phyloP scores from a whole-genome alignment of 305 asterid species.

The Lippia alba region DNA sequence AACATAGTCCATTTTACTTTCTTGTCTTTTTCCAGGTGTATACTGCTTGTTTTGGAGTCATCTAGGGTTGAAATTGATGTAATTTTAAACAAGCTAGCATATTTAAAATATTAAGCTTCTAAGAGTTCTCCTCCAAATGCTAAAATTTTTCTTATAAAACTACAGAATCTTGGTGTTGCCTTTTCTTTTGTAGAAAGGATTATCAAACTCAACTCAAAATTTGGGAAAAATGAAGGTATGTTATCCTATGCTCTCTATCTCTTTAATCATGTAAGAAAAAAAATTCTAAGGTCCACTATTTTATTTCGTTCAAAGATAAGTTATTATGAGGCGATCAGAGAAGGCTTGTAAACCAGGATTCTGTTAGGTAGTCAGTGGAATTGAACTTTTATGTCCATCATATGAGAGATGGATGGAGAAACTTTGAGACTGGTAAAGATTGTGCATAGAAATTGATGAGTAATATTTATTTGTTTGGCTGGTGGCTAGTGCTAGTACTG shows the following conservation, averaged over 20 bases:
- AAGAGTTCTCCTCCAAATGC: slow-evolving; percentile 51
- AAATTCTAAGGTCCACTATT: neutral
- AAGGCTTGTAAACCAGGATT: neutral
- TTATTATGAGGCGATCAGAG: slow-evolving; percentile 12
- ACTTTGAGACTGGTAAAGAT: neutral
- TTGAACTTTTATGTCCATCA: neutral
- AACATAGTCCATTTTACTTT: slow-evolving; percentile 24
- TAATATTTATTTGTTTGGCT: slow-evolving; percentile 5
- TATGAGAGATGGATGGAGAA: neutral
- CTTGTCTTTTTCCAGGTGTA: slow-evolving; percentile 61
- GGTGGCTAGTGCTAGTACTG: slow-evolving; percentile 13
- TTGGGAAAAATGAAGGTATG: slow-evolving; percentile 74
- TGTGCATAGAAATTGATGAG: slow-evolving; percentile 2
- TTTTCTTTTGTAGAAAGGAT: slow-evolving; percentile 84
- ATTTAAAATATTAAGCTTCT: slow-evolving; percentile 74
- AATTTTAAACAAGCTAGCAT: slow-evolving; percentile 84
- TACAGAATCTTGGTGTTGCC: slow-evolving; percentile 73
- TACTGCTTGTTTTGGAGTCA: slow-evolving; percentile 86
- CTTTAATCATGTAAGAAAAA: slow-evolving; percentile 2
- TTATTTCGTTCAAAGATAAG: slow-evolving; percentile 17
- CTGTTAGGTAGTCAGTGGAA: slow-evolving; percentile 9
- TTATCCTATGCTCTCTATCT: slow-evolving; percentile 16
- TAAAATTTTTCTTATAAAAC: slow-evolving; percentile 54
- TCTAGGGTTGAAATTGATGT: slow-evolving; percentile 94
- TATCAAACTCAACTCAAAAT: slow-evolving; percentile 71